Base-by-base conservation (phyloP, 306 rosid genomes). In the Benincasa hispida region DNA sequence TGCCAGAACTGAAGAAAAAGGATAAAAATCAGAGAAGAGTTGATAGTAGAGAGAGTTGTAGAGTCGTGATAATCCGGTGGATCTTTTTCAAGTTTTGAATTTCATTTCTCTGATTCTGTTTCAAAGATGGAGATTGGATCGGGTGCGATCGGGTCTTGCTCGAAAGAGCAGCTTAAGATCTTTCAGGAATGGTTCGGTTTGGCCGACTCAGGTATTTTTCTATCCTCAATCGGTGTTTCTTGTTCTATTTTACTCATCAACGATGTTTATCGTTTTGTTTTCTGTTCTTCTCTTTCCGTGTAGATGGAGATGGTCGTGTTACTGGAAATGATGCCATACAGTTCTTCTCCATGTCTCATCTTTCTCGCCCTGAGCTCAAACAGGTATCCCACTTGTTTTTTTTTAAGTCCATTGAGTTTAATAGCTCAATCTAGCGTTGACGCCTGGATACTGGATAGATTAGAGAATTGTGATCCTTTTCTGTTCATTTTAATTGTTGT, bases 241-340 rank as follows among this genome's bases (percentile, higher is more conserved):
- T 10, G 32, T 47, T 37, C 41, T 53, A 15, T 67, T 79, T 18
- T 8, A 27, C 2, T 42, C 19, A 21, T 6, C 7, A 18, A 56
- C 14, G 55, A 25, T 27, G 58, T 74, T 82, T 4, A 78, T 74
- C 8, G 10, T 14, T 54, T 32, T 1, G 10, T 34, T 6, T 75
- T 28, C 48, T 72, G 65, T 12, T 45, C n/a, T 39, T 11, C 2
- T n/a, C 10, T 41, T 68, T 76, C 11, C 0, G 3, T 57, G 54
- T 48, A 91, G 96, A 94, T 79, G 90, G 92, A 50, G 96, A 94
- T 87, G 96, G 95, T 0, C 96, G 90, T 22, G 79, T 94, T 53
- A 85, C 86, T 42, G 96, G 97, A 17, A 90, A 80, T 34, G 95
- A 94, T 54, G 98, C 96, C 13, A 85, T 92, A 0, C 89, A 89